phyloP scores from a whole-genome alignment of 2,329 filamentous ascomycete genomes.

The Pseudomassariella vexata region DNA sequence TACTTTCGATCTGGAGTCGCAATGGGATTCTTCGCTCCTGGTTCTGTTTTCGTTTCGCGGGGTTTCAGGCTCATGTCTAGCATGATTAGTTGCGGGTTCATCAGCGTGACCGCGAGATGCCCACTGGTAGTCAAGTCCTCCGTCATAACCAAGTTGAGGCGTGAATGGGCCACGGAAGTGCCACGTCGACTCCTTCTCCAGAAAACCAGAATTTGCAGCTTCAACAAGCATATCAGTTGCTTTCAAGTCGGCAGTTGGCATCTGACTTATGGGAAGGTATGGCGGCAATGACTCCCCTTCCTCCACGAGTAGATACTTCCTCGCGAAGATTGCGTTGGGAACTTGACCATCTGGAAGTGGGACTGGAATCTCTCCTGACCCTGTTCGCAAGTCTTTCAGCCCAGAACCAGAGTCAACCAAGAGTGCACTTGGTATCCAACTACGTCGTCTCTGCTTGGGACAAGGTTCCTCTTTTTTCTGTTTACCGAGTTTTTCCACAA shows the following conservation, averaged over 20 bases:
- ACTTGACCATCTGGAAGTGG: conserved; percentile 30
- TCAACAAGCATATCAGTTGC: conserved; percentile 28
- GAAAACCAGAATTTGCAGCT: conserved; percentile 18
- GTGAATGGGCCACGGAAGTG: conserved; percentile 37
- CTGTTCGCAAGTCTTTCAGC: conserved; percentile 12
- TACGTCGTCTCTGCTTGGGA: conserved; percentile 18
- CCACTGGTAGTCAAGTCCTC: conserved; percentile 37
- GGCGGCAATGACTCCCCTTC: conserved; percentile 25
- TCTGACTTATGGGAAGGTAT: conserved; percentile 25
- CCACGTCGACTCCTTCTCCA: conserved; percentile 19
- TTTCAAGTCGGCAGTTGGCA: conserved; percentile 36
- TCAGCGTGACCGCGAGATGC: conserved; percentile 10
- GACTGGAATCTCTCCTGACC: conserved; percentile 9
- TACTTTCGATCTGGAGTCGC: no score
- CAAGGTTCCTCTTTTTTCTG: conserved; percentile 12
- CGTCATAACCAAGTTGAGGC: conserved; percentile 38
- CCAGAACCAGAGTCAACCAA: conserved; percentile 13
- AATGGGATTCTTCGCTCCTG: no score
- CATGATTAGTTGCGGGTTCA: conserved; percentile 9
- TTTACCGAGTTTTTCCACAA: conserved; percentile 12
- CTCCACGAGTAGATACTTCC: conserved; percentile 33
- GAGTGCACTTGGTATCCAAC: conserved; percentile 19
- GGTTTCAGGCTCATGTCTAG: no score
- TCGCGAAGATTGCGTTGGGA: conserved; percentile 38
- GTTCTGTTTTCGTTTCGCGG: no score